Conservation (phyloP, 192 early-diverging fungal genomes). For the Pilobolus umbonatus region DNA sequence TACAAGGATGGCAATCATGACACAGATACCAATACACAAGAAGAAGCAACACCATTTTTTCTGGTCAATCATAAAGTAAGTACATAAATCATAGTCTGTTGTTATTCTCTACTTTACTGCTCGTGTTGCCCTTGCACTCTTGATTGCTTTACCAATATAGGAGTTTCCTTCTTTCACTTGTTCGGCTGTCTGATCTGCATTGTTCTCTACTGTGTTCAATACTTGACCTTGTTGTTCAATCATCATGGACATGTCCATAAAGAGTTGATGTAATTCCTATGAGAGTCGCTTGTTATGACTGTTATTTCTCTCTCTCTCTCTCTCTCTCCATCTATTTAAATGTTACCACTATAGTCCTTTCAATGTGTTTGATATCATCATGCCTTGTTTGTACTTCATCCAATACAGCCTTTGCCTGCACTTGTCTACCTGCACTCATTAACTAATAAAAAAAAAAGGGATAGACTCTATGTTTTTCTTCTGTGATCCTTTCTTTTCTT, state of each 20-base stretch:
- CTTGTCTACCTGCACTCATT: conserved; percentile 62
- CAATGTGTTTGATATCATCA: conserved; percentile 78
- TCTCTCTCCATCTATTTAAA: background rate
- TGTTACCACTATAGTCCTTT: conserved; percentile 76
- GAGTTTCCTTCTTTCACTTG: conserved; percentile 25
- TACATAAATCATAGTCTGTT: background rate
- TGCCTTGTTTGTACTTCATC: conserved; percentile 79
- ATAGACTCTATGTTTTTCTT: too few relatives aligned
- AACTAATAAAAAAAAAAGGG: conserved; percentile 40
- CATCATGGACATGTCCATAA: conserved; percentile 82
- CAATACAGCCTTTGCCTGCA: conserved; percentile 68
- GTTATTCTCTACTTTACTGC: conserved; percentile 15
- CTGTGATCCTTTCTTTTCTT: background rate
- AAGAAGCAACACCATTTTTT: conserved; percentile 36
- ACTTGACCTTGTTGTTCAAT: conserved; percentile 74
- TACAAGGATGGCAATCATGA: conserved; percentile 30
- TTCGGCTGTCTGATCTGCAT: conserved; percentile 36
- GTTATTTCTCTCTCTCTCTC: background rate
- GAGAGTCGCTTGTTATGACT: background rate
- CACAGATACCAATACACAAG: conserved; percentile 20
- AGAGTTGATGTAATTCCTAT: conserved; percentile 82
- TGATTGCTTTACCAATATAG: conserved; percentile 23
- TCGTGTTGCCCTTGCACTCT: conserved; percentile 23
- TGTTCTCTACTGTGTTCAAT: conserved; percentile 62
- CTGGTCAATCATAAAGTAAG: background rate